Evolutionary conservation across 306 rosid species (phyloP), one percentile per base, ranked within the genome.

Genomic region (Malus orientalis): DNA sequence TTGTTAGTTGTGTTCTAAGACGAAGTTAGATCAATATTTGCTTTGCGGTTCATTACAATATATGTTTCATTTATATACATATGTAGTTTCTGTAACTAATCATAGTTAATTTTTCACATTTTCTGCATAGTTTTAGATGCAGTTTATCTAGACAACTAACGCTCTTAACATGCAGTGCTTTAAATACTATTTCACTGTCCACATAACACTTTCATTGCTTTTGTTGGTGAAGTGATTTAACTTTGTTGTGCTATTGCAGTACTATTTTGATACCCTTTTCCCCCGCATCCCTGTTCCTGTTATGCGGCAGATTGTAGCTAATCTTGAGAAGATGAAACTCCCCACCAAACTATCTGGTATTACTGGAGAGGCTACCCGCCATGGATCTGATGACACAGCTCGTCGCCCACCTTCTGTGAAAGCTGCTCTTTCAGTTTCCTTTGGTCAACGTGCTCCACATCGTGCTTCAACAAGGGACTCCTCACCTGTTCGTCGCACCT

Each of bases 241-340:
- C 61, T 40, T 30, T 74, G 42, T 70, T 78, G 71, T 79, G 19
- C 60, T 80, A 40, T 74, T 85, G 91, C 99, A 95, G 99, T 95
- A 95, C 80, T 95, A 95, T 86, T 95, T 92, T 23, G 99, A 95
- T 85, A 95, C 99, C 30, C 97, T 95, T 65, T 92, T 95, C 81
- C 99, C 99, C 36, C 94, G 99, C 75, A 89, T 95, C 76, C 99
- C 99, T 23, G 97, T 95, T 83, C 97, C 99, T 80, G 99, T 95
- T 38, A 1, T 95, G 89, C 87, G 99, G 74, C 99, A 95, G 86
- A 88, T 95, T 76, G 86, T 83, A 47, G 69, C 91, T 67, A 72
- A 89, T 85, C 97, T 92, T 33, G 97, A 89, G 82, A 92, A 82
- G 84, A 54, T 95, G 89, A 95, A 92, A 83, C 99, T 92, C 68